These are phyloP conservation scores for Chytriomyces sp. DNA, from an alignment of 192 early-diverging fungal species.

Conservation along the genomic window DNA sequence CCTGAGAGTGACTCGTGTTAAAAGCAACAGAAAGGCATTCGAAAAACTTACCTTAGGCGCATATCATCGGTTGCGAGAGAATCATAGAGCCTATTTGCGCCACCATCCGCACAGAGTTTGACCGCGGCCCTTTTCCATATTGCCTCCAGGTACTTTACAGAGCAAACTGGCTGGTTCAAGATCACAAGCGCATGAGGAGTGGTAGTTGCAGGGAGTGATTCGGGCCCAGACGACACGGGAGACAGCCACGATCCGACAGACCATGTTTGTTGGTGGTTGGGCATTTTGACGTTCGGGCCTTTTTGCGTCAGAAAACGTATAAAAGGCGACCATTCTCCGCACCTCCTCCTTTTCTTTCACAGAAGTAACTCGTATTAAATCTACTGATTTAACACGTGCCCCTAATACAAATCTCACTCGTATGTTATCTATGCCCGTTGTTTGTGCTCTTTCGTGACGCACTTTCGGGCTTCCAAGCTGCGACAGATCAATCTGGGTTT, in stretches of 20 bases:
- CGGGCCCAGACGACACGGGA: background rate
- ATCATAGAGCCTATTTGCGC: slow-evolving; percentile 84
- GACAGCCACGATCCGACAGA: background rate
- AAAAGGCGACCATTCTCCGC: background rate
- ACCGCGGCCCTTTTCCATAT: slow-evolving; percentile 51
- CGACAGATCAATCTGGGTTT: background rate
- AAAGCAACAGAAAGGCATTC: no score
- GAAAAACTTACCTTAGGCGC: slow-evolving; percentile 41
- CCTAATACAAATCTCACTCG: slow-evolving; percentile 11
- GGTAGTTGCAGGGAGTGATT: background rate
- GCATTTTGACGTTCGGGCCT: background rate
- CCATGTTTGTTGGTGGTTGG: background rate
- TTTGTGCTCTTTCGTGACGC: background rate
- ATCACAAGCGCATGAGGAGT: slow-evolving; percentile 61
- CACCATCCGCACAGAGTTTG: slow-evolving; percentile 86
- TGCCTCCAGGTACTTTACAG: slow-evolving; percentile 12
- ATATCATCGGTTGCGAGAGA: slow-evolving; percentile 56
- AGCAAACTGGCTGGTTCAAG: slow-evolving; percentile 74
- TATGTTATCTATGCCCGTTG: slow-evolving; percentile 4
- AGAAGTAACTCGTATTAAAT: slow-evolving; percentile 10
- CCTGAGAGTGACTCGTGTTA: slow-evolving; percentile 36
- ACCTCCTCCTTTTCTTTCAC: background rate
- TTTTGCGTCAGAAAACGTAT: background rate
- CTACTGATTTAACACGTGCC: slow-evolving; percentile 3
- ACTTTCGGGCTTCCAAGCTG: slow-evolving; percentile 2